Conservation (phyloP, 225 moss, liverwort and hornwort genomes). For the Antitrichia curtipendula region DNA sequence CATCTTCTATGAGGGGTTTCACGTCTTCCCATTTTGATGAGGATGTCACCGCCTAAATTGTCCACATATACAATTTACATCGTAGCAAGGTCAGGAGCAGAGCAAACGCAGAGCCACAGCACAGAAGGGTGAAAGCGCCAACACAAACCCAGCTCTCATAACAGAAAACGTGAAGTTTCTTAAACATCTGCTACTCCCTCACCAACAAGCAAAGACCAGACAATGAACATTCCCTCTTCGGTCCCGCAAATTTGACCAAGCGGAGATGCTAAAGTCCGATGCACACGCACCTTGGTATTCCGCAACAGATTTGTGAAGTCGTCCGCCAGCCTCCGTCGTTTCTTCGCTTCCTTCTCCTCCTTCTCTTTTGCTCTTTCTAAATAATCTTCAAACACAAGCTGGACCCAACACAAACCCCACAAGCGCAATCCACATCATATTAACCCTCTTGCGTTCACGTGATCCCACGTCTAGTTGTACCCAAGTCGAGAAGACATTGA, state of each 20-base stretch:
- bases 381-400: slow-evolving; percentile 95
- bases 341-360: slow-evolving; percentile 99
- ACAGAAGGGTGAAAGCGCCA: background rate
- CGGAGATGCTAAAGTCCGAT: background rate
- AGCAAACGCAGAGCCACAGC: background rate
- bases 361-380: slow-evolving; percentile 92
- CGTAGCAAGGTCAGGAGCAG: background rate
- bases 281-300: slow-evolving; percentile 50
- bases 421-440: background rate
- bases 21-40: slow-evolving; percentile 94
- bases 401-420: slow-evolving; percentile 8
- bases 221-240: background rate
- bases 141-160: background rate
- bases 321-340: slow-evolving; percentile 77
- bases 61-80: background rate
- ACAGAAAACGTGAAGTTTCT: background rate
- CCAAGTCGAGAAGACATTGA: background rate
- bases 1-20: slow-evolving; percentile 61
- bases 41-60: slow-evolving; percentile 42
- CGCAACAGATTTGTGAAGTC: slow-evolving; percentile 77
- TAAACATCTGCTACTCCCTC: background rate
- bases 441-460: background rate
- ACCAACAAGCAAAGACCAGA: background rate
- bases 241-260: background rate
- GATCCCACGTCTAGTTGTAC: background rate